A percentile compares a stretch with the other conserved stretches of the same genome.
phyloP scores from a whole-genome alignment of 345 rosid genomes.

The Pelargonium nanum region DNA sequence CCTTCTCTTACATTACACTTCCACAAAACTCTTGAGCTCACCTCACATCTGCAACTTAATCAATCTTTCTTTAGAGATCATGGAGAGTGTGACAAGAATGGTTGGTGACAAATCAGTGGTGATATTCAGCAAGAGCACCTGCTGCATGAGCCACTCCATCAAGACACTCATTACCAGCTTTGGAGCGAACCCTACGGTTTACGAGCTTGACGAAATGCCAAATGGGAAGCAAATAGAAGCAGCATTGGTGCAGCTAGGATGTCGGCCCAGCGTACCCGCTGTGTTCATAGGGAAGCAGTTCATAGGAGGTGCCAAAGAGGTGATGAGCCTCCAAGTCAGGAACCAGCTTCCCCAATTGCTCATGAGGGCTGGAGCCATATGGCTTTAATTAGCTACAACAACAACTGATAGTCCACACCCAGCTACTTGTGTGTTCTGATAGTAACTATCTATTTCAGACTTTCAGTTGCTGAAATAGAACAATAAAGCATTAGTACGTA shows the following conservation, averaged over 20 bases:
- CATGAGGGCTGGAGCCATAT: constrained; percentile 72
- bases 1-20: not conserved
- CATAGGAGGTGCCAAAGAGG: constrained; percentile 62
- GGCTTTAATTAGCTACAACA: constrained; percentile 48
- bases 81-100: not conserved
- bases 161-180: constrained; percentile 14
- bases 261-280: constrained; percentile 49
- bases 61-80: not conserved
- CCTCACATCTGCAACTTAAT: too few species aligned
- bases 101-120: constrained; percentile 12
- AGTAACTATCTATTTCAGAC: not conserved
- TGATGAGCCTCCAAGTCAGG: too few species aligned
- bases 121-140: too few species aligned
- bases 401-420: not conserved
- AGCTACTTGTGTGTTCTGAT: too few species aligned
- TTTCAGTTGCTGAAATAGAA: not conserved
- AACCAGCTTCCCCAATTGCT: constrained; percentile 58
- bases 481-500: not conserved
- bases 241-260: constrained; percentile 19
- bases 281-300: constrained; percentile 71
- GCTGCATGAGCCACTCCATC: too few species aligned
- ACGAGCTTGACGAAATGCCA: constrained; percentile 19
- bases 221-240: constrained; percentile 17
- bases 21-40: not conserved
- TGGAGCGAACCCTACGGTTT: constrained; percentile 22